Conservation (phyloP, 768 basidiomycete species). For the Termitomyces sp. region DNA sequence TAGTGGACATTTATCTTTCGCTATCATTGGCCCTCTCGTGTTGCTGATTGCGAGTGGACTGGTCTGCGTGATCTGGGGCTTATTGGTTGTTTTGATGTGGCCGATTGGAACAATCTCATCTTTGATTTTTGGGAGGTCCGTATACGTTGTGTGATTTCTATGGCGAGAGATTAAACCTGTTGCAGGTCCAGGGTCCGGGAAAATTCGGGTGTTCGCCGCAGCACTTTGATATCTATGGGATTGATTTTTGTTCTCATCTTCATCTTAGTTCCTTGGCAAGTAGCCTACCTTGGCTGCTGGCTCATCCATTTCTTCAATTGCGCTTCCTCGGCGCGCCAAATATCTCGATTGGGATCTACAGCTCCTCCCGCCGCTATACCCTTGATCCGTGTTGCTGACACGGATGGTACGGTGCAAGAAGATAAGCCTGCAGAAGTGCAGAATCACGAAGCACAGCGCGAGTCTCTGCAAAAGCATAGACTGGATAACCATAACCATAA, state of each 20-base stretch:
- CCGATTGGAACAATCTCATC: slow-evolving; percentile 34
- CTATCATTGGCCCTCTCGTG: slow-evolving; percentile 54
- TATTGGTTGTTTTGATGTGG: slow-evolving; percentile 50
- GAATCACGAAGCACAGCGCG: slow-evolving; percentile 12
- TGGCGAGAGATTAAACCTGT: background rate
- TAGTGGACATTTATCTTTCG: slow-evolving; percentile 45
- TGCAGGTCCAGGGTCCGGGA: slow-evolving; percentile 24
- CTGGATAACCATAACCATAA: slow-evolving; percentile 47
- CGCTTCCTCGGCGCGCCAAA: slow-evolving; percentile 31
- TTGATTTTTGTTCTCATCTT: slow-evolving; percentile 67
- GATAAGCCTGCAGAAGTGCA: slow-evolving; percentile 13
- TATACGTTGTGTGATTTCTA: slow-evolving; percentile 2
- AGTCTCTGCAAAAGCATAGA: slow-evolving; percentile 7
- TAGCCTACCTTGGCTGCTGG: slow-evolving; percentile 85
- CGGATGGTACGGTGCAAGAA: slow-evolving; percentile 16
- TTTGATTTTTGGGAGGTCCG: slow-evolving; percentile 36
- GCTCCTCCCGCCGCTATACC: slow-evolving; percentile 22
- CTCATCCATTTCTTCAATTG: slow-evolving; percentile 74
- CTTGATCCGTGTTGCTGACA: slow-evolving; percentile 18
- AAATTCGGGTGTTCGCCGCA: slow-evolving; percentile 38
- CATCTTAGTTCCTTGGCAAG: slow-evolving; percentile 86
- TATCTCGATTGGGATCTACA: slow-evolving; percentile 13
- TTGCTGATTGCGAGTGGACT: slow-evolving; percentile 63
- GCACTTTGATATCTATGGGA: slow-evolving; percentile 56
- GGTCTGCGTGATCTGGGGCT: slow-evolving; percentile 59